These are phyloP conservation scores for Silene noctiflora DNA, from an alignment of 179 eudicot genomes.

Conservation along the genomic window DNA sequence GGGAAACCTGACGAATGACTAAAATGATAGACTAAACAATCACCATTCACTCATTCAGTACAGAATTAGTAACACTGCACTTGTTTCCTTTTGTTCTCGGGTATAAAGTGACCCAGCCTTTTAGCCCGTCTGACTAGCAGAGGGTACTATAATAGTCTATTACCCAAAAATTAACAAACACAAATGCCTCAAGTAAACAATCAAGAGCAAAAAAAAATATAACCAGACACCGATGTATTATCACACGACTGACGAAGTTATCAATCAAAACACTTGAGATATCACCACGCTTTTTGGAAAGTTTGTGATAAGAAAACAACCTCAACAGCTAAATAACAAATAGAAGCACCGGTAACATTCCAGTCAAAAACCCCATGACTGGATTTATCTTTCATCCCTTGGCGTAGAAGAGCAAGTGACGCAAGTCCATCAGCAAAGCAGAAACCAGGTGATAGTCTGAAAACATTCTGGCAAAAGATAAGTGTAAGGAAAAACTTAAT, in stretches of 20 bases:
- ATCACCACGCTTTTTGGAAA: neutral
- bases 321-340: constrained; percentile 85
- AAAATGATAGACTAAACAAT: neutral
- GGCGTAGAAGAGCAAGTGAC: constrained; percentile 88
- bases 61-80: neutral
- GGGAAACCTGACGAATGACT: neutral
- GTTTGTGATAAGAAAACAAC: constrained; percentile 39
- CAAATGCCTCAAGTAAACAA: neutral
- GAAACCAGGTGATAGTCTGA: constrained; percentile 94
- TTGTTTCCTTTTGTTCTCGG: neutral
- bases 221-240: neutral
- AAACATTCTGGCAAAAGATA: constrained; percentile 58
- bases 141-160: neutral
- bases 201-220: neutral
- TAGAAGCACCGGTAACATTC: constrained; percentile 94
- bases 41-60: neutral
- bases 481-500: constrained; percentile 11
- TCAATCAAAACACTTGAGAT: constrained; percentile 1
- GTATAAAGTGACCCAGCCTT: neutral
- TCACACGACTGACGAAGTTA: neutral
- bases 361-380: constrained; percentile 70
- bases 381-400: constrained; percentile 84
- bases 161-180: neutral
- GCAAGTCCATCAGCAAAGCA: constrained; percentile 99
- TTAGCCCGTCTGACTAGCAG: neutral